These are phyloP conservation scores for Gaultheria prostrata DNA, from an alignment of 148 eudicot genomes.

Conservation along the genomic window DNA sequence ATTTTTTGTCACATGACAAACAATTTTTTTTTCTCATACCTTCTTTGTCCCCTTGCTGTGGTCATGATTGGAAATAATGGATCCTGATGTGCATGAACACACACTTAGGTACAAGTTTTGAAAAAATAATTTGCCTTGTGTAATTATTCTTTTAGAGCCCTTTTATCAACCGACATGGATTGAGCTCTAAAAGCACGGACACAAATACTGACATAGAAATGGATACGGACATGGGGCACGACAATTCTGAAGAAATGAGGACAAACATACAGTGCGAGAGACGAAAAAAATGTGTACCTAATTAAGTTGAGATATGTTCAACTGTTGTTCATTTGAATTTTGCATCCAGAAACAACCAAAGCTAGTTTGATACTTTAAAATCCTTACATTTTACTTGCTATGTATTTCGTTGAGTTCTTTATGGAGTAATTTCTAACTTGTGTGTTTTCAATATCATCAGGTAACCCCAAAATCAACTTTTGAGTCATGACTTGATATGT, in stretches of 20 bases:
- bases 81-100: not conserved
- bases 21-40: not conserved
- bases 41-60: not conserved
- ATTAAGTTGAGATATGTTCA: not conserved
- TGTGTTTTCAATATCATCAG: not conserved
- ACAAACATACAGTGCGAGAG: too few relatives aligned
- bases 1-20: not conserved
- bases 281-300: too few relatives aligned
- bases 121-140: not conserved
- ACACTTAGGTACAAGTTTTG: not conserved
- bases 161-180: too few relatives aligned
- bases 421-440: not conserved
- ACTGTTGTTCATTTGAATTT: not conserved
- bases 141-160: not conserved
- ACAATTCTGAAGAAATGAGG: too few relatives aligned
- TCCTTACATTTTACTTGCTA: not conserved
- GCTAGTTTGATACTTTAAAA: not conserved
- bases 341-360: not conserved
- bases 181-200: too few relatives aligned
- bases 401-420: not conserved
- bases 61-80: not conserved
- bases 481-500: not conserved
- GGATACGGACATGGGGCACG: too few relatives aligned
- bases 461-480: not conserved
- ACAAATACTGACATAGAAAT: too few relatives aligned